These are phyloP conservation scores for Hordeum pubiflorum DNA, from an alignment of 202 grass and related monocot genomes.

Conservation along the genomic window DNA sequence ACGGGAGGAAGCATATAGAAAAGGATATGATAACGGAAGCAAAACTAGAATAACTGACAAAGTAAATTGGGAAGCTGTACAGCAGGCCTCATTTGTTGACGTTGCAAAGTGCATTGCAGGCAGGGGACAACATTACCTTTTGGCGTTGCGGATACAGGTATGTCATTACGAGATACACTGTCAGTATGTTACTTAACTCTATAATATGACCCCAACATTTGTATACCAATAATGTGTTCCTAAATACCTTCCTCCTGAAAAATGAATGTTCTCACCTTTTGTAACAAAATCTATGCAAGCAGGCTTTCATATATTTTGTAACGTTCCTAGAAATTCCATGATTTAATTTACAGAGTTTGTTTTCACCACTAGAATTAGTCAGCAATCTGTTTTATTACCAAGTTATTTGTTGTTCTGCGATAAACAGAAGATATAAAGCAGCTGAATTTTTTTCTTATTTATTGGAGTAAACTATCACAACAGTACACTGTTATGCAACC, in stretches of 20 bases:
- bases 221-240: constrained; percentile 4
- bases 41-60: constrained; percentile 10
- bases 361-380: not conserved
- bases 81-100: constrained; percentile 9
- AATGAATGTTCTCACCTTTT: not conserved
- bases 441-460: no score
- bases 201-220: not conserved
- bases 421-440: no score
- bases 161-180: not conserved
- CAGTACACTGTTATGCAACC: no score
- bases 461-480: no score
- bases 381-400: not conserved
- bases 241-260: constrained; percentile 21
- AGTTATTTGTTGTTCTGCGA: not conserved
- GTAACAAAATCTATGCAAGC: not conserved
- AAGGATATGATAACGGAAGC: constrained; percentile 22
- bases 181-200: not conserved
- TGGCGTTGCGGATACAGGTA: constrained; percentile 46
- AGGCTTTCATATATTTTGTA: not conserved
- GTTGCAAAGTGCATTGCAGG: constrained; percentile 32
- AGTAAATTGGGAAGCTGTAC: constrained; percentile 43
- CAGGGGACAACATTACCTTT: constrained; percentile 44
- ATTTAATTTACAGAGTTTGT: not conserved
- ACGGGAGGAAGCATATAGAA: constrained; percentile 31
- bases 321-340: not conserved